These are phyloP conservation scores for Tranzscheliella williamsii DNA, from an alignment of 1,284 basidiomycete species.

Conservation along the genomic window DNA sequence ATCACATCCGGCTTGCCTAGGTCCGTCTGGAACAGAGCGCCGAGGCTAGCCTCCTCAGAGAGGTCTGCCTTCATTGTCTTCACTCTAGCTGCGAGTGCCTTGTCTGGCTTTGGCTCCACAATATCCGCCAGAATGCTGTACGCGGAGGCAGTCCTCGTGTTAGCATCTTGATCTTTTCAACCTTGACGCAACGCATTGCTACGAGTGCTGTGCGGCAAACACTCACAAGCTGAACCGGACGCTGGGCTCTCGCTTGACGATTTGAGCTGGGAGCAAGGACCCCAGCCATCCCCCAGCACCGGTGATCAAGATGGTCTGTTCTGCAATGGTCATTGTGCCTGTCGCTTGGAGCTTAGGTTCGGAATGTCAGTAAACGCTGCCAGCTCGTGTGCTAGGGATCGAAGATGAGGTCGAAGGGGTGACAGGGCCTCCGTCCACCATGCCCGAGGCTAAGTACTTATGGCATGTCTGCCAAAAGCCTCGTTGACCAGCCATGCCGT, in stretches of 20 bases:
- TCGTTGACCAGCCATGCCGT: no score
- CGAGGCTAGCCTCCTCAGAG: slow-evolving; percentile 10
- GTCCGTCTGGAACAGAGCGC: slow-evolving; percentile 27
- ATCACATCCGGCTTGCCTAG: slow-evolving; percentile 27
- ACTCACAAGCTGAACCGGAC: slow-evolving; percentile 26
- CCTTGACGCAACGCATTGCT: no score
- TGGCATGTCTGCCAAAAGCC: no score
- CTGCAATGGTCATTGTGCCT: slow-evolving; percentile 6
- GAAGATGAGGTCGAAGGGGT: no score
- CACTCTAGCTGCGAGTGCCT: slow-evolving; percentile 4
- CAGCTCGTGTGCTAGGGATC: no score
- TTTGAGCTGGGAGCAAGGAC: slow-evolving; percentile 27
- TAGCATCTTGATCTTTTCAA: no score
- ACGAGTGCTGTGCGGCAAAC: no score
- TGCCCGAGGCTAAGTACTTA: no score
- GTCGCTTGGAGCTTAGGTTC: no score
- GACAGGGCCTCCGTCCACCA: no score
- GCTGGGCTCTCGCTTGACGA: slow-evolving; percentile 16
- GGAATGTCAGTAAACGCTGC: no score
- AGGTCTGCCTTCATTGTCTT: slow-evolving; percentile 30
- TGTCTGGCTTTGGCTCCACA: slow-evolving; percentile 10
- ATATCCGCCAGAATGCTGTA: slow-evolving; percentile 41
- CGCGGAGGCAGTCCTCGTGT: no score
- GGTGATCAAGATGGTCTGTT: slow-evolving; percentile 36
- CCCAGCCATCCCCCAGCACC: slow-evolving; percentile 43